These are phyloP conservation scores for Apiotrichum gracile DNA, from an alignment of 1,284 basidiomycete species.

Conservation along the genomic window DNA sequence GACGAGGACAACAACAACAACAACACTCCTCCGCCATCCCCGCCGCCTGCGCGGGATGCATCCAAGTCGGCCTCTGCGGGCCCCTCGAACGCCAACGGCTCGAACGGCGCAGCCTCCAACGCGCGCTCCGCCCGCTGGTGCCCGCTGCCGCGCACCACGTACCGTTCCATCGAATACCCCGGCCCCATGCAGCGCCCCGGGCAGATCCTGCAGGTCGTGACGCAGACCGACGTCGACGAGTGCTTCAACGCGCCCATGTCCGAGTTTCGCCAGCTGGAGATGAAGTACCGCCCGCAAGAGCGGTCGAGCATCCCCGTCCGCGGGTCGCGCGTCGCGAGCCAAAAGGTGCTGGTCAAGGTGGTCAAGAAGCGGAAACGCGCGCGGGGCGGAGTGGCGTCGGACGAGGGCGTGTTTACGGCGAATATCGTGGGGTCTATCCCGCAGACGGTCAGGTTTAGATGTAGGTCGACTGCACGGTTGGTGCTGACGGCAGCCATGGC, in stretches of 20 bases:
- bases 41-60: background rate
- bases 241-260: constrained; percentile 54
- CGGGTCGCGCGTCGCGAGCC: constrained; percentile 67
- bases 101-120: background rate
- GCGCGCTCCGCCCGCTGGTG: constrained; percentile 45
- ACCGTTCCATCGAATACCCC: constrained; percentile 82
- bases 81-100: constrained; percentile 1
- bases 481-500: constrained; percentile 66
- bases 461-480: constrained; percentile 51
- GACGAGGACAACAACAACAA: too few species aligned
- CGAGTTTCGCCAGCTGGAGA: constrained; percentile 56
- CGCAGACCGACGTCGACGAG: constrained; percentile 61
- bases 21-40: too few species aligned
- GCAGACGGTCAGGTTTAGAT: constrained; percentile 82
- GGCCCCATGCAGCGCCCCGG: constrained; percentile 62
- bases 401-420: constrained; percentile 64
- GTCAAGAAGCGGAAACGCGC: constrained; percentile 51
- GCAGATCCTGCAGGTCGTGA: constrained; percentile 63
- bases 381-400: constrained; percentile 19
- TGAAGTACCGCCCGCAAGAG: constrained; percentile 64
- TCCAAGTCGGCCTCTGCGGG: background rate
- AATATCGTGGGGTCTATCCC: constrained; percentile 68
- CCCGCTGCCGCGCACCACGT: constrained; percentile 58
- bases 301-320: constrained; percentile 73
- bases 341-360: constrained; percentile 74